Evolutionary conservation across 2,329 filamentous ascomycete species (phyloP), one percentile per base, ranked within the genome.

Genomic region (Chaetomiaceae sp.): DNA sequence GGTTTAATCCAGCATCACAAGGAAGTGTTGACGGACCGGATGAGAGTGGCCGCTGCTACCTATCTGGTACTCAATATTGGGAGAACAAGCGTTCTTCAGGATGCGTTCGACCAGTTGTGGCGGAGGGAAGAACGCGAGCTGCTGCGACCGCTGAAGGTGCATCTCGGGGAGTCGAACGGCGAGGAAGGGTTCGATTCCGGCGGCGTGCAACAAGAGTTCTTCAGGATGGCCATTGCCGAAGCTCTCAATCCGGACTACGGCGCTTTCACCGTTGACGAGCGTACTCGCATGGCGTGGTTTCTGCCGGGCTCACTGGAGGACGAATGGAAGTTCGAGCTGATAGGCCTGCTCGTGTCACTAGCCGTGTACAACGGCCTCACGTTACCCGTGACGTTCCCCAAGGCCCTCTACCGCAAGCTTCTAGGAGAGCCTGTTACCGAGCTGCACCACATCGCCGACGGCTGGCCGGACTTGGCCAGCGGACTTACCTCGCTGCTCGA

Each of bases 181-280:
- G 93, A 97, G 64, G 83, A 94, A 62, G 93, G 93, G 0, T 80
- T 94, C 27, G 93, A 98, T 63, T 88, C 91, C 39, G 93, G 93
- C 35, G 93, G 93, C 52, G 90, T 98, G 1, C 91, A 96, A 58
- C 90, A 95, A 62, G 93, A 98, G 54, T 97, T 95, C 62, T 97
- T 98, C 68, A 81, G 88, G 14, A 68, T 96, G 22, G 81, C 87
- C 15, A 82, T 96, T 56, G 79, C 80, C 1, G 84, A 95, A 59
- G 86, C 86, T 3, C 75, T 97, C 37, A 75, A 88, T 56, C 84
- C 88, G 4, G 76, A 82, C 35, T 88, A 86, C 58, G 89, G 85
- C 1, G 80, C 86, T 44, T 97, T 97, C 62, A 84, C 82, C 0
- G 76, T 88, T 26, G 89, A 97, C 56, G 67, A 78, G 1, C 72